Base-by-base conservation (phyloP, 441 rosid genomes). In the Pelargonium australe region DNA sequence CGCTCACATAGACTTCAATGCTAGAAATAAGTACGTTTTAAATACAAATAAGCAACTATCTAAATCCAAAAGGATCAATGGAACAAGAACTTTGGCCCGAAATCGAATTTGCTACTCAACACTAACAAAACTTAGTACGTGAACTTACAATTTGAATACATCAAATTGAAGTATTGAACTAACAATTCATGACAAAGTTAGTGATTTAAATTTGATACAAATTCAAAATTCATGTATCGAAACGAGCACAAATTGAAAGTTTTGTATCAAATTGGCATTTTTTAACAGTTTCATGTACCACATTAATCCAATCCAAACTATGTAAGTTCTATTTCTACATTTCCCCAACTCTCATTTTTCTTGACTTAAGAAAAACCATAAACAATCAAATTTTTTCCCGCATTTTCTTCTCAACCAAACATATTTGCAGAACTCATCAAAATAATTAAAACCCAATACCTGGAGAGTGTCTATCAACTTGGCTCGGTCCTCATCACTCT, bases 391-490 rank as follows among this genome's bases (percentile, higher is more conserved):
- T 49, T 13, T 51, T 51, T 51, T 51, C 58, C 58, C 13, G 58
- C 58, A 51, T 51, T 51, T 51, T 49, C 55, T 49, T 12, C 12
- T 49, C 3, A 70, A 1, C 20, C 41, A 53, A 70, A 65, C 23
- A 65, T 28, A 63, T 17, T 0, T 70, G 47, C 2, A 37, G 20
- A 28, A 71, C 58, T 16, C 58, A 44, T 13, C n/a, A 51, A 69
- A 63, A 6, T 6, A 19, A 64, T 45, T 16, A 31, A 28, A 49
- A 63, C 51, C 4, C 23, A 51, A 16, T 65, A 87, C 98, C 97
- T 93, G 96, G 77, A 90, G 88, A 66, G 81, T 84, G 69, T 93
- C 97, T 44, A 93, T 91, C 65, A 93, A 78, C 73, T 82, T 85
- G 43, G 81, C 90, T 16, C 89, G 84, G 69, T 85, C 84, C 66